Evolutionary conservation across 148 eudicot species (phyloP).

Genomic region (Agrostemma githago): DNA sequence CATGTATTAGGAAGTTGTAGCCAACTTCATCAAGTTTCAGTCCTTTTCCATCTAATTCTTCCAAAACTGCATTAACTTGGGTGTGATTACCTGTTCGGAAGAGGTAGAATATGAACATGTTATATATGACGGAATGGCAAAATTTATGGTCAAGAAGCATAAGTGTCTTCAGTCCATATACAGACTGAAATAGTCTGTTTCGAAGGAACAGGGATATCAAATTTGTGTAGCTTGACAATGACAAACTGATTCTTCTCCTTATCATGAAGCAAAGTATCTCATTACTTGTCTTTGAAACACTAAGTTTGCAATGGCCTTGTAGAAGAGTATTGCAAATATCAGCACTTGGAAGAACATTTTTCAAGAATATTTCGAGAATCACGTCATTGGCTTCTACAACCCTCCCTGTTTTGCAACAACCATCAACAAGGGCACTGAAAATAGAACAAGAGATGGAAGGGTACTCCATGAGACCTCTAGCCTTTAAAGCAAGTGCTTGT

Average conservation of each 20-base stretch:
- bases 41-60: slow-evolving; percentile 37
- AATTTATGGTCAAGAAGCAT: slow-evolving; percentile 29
- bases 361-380: slow-evolving; percentile 27
- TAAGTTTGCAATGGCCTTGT: slow-evolving; percentile 39
- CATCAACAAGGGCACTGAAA: slow-evolving; percentile 34
- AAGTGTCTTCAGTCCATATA: slow-evolving; percentile 45
- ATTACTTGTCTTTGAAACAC: slow-evolving; percentile 30
- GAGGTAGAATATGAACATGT: slow-evolving; percentile 52
- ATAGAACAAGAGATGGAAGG: slow-evolving; percentile 23
- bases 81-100: slow-evolving; percentile 28
- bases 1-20: slow-evolving; percentile 48
- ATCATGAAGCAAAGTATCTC: slow-evolving; percentile 51
- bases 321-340: slow-evolving; percentile 41
- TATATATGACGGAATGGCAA: slow-evolving; percentile 34
- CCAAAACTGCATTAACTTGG: slow-evolving; percentile 36
- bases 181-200: slow-evolving; percentile 28
- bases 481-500: slow-evolving; percentile 40
- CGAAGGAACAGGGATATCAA: slow-evolving; percentile 35
- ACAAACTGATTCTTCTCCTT: slow-evolving; percentile 40
- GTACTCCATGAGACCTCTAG: slow-evolving; percentile 28
- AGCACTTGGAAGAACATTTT: slow-evolving; percentile 26
- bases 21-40: slow-evolving; percentile 46
- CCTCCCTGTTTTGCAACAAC: slow-evolving; percentile 33
- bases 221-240: slow-evolving; percentile 42
- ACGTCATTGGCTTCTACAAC: slow-evolving; percentile 39